phyloP scores from a whole-genome alignment of 768 basidiomycete genomes.

The Tulasnella sp. region DNA sequence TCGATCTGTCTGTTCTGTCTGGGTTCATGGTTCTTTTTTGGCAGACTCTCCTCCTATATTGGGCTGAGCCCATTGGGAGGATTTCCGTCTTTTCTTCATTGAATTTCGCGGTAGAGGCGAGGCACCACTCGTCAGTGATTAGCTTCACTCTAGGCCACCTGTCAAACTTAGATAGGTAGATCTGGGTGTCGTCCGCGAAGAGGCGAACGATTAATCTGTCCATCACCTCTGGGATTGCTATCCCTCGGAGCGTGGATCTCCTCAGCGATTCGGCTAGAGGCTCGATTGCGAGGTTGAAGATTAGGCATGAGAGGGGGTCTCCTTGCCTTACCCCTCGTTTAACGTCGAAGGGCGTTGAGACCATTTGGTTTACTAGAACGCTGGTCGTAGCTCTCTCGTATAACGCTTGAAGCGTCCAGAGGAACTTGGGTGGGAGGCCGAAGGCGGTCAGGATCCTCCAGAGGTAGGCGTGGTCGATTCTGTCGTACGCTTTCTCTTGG shows the following conservation, averaged over 20 bases:
- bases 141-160: slow-evolving; percentile 24
- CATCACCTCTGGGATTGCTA: background rate
- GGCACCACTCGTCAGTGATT: slow-evolving; percentile 33
- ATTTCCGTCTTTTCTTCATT: slow-evolving; percentile 33
- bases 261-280: background rate
- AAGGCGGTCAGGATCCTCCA: slow-evolving; percentile 11
- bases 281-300: too few species aligned
- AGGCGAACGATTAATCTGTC: slow-evolving; percentile 8
- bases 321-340: slow-evolving; percentile 24
- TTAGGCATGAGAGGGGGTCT: slow-evolving; percentile 3
- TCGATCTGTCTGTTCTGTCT: too few species aligned
- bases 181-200: slow-evolving; percentile 33
- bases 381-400: background rate
- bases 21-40: background rate
- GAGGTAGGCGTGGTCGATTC: background rate
- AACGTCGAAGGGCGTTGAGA: background rate
- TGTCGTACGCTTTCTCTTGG: too few species aligned
- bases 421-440: background rate
- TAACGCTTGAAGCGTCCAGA: background rate
- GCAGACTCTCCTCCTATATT: slow-evolving; percentile 23
- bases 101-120: slow-evolving; percentile 33
- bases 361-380: background rate
- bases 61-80: slow-evolving; percentile 30
- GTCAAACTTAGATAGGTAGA: slow-evolving; percentile 31
- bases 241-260: slow-evolving; percentile 3